Base-by-base conservation (phyloP, 495 filamentous ascomycete species). In the Echria macrotheca region DNA sequence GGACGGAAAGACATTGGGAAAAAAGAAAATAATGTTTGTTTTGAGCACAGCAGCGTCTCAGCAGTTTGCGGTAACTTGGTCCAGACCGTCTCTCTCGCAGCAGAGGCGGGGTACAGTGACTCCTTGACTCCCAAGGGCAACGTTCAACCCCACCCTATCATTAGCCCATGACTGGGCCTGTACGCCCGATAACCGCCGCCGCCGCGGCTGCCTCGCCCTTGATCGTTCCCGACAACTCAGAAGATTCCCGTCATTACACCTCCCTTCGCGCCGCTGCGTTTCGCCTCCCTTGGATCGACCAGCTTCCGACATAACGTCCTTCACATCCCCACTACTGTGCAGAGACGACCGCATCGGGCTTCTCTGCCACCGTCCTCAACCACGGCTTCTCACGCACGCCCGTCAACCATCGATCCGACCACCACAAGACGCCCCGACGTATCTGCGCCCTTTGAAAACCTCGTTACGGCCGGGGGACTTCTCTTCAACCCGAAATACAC, bases 401-500 rank as follows among this genome's bases (percentile, higher is more conserved):
- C 47, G 41, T 45, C 59, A 48, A 45, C 49, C 35, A 24, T 53
- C 21, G 19, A 38, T 15, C 15, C 42, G 32, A 38, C 15, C 35
- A 28, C 6, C 49, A 18, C 40, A 25, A 23, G 52, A 46, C 26
- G 45, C n/a, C n/a, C n/a, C n/a, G n/a, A n/a, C n/a, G n/a, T n/a
- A n/a, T n/a, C n/a, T n/a, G n/a, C n/a, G n/a, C n/a, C n/a, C n/a
- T n/a, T n/a, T n/a, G n/a, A n/a, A n/a, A n/a, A n/a, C n/a, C n/a
- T n/a, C n/a, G n/a, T n/a, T n/a, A 74, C 73, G 2, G 64, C 64
- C n/a, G 63, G 66, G 25, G 63, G 56, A 18, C 47, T 75, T 23
- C 64, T 78, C 10, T 77, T 75, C 61, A 63, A 73, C 38, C 57
- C 57, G 4, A 28, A 33, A 42, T 60, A 67, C 54, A 70, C 60